These are phyloP conservation scores for Dentipellis fragilis DNA, from an alignment of 768 basidiomycete species.

Conservation along the genomic window DNA sequence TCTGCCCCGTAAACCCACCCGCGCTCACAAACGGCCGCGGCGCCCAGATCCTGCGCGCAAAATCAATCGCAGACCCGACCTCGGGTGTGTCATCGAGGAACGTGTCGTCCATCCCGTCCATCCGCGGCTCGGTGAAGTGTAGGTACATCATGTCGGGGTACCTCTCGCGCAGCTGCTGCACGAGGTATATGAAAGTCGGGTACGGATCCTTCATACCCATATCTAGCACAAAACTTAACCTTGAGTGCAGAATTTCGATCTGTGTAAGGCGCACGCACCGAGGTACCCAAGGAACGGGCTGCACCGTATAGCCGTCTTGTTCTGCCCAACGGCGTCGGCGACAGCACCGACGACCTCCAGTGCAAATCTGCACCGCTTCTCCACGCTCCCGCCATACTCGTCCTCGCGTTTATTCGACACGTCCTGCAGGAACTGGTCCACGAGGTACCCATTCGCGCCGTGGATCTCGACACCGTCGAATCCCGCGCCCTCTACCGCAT, in stretches of 20 bases:
- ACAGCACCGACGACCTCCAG: conserved; percentile 28
- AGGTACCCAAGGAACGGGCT: conserved; percentile 14
- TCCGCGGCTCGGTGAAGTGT: conserved; percentile 21
- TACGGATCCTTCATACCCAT: conserved; percentile 17
- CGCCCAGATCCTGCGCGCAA: conserved; percentile 13
- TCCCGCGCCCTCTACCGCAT: conserved; percentile 20
- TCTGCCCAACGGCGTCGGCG: conserved; percentile 23
- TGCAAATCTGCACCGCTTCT: conserved; percentile 32
- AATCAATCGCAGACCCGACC: not conserved
- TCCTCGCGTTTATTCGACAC: conserved; percentile 28
- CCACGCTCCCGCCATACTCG: conserved; percentile 34
- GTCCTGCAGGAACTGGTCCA: conserved; percentile 34
- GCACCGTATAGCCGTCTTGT: conserved; percentile 24
- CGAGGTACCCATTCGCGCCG: conserved; percentile 21
- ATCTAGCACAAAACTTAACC: not conserved
- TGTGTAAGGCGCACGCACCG: not conserved
- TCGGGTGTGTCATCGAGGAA: not conserved
- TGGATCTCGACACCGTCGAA: no score
- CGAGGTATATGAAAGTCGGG: conserved; percentile 18
- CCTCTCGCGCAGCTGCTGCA: conserved; percentile 12
- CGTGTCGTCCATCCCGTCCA: not conserved
- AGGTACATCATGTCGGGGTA: conserved; percentile 27
- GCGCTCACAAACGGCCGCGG: conserved; percentile 9
- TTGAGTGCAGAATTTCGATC: not conserved
- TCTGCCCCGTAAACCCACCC: conserved; percentile 14